Evolutionary conservation across 306 rosid species (phyloP).

Genomic region (Cicer yamashitae): DNA sequence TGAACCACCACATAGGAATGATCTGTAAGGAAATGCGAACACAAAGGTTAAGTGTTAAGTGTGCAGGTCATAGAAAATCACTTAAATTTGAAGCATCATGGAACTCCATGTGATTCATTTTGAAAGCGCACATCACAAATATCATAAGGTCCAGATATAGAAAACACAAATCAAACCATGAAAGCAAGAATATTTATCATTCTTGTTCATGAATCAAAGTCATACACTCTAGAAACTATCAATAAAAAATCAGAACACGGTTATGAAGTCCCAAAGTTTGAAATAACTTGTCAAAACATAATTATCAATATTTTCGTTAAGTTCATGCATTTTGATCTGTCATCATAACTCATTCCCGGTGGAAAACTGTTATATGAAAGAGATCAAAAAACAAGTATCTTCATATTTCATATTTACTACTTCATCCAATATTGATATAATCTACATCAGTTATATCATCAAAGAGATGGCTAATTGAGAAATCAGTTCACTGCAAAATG

Average conservation of each 20-base stretch:
- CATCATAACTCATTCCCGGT: conserved; percentile 14
- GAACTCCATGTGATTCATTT: conserved; percentile 9
- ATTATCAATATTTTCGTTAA: conserved; percentile 12
- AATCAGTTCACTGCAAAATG: conserved; percentile 12
- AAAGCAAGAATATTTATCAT: conserved; percentile 26
- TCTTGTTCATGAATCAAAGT: not conserved
- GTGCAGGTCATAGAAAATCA: conserved; percentile 6
- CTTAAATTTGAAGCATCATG: not conserved
- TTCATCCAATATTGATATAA: not conserved
- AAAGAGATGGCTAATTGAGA: conserved; percentile 17
- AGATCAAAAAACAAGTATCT: not conserved
- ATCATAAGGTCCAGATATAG: conserved; percentile 7
- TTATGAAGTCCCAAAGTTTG: conserved; percentile 25
- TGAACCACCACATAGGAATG: conserved; percentile 63
- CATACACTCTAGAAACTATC: not conserved
- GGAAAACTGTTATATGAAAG: not conserved
- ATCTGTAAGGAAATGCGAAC: conserved; percentile 45
- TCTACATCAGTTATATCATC: conserved; percentile 5
- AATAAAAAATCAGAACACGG: conserved; percentile 7
- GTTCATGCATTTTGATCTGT: conserved; percentile 25
- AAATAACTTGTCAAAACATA: conserved; percentile 13
- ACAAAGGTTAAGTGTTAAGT: conserved; percentile 35
- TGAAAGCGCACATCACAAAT: conserved; percentile 7
- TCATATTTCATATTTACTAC: conserved; percentile 2
- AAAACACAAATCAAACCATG: conserved; percentile 10